phyloP scores from a whole-genome alignment of 306 rosid species.

The Pyrus pyrifolia region DNA sequence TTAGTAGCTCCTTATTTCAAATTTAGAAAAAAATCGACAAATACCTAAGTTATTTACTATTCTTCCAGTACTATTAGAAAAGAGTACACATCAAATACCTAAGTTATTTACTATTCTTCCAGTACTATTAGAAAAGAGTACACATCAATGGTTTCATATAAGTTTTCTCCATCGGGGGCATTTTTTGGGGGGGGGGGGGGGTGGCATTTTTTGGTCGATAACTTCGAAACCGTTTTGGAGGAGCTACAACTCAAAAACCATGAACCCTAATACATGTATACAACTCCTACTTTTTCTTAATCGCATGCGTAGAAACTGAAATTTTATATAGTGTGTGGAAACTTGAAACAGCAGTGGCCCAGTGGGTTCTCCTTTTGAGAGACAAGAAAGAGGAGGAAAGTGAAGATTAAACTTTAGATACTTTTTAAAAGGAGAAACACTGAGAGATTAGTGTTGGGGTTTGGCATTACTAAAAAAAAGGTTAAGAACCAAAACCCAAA shows the following conservation, averaged over 20 bases:
- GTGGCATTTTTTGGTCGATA: background rate
- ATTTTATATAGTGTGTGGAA: slow-evolving; percentile 9
- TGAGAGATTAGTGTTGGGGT: background rate
- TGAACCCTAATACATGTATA: background rate
- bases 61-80: no score
- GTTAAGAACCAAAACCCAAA: background rate
- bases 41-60: no score
- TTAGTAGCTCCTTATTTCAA: no score
- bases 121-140: background rate
- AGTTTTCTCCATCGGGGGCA: background rate
- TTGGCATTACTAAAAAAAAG: slow-evolving; percentile 22
- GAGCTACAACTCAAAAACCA: background rate
- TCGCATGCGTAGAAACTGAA: slow-evolving; percentile 43
- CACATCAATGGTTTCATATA: no score
- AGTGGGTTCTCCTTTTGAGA: slow-evolving; percentile 73
- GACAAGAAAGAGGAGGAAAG: slow-evolving; percentile 5
- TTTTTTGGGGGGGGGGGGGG: background rate
- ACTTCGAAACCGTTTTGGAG: background rate
- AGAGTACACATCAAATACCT: background rate
- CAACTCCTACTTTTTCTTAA: background rate
- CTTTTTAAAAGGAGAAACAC: background rate
- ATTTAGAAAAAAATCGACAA: no score
- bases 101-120: no score
- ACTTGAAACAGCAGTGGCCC: slow-evolving; percentile 39
- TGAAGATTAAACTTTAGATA: background rate